A percentile compares a stretch with the other conserved stretches of the same genome.
phyloP scores from a whole-genome alignment of 2,329 filamentous ascomycete species.

The Neophaeococcomyces mojaviensis region DNA sequence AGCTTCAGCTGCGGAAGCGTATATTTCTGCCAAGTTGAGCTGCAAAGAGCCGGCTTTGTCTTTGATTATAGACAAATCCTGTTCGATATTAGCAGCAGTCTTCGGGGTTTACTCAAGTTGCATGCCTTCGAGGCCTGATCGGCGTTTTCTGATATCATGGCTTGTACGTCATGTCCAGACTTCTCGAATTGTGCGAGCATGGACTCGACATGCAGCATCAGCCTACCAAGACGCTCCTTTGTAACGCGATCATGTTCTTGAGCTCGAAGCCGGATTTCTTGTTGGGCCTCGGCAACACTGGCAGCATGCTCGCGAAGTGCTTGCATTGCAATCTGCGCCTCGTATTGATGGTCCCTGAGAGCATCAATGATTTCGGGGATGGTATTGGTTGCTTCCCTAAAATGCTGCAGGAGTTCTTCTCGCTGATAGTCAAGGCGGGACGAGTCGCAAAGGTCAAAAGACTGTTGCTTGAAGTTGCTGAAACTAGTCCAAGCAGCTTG shows the following conservation, averaged over 20 bases:
- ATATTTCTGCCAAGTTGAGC: conserved; percentile 4
- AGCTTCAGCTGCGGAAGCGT: conserved; percentile 4
- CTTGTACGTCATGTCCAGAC: conserved; percentile 48
- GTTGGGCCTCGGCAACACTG: background rate
- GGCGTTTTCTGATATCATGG: background rate
- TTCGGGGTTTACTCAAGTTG: background rate
- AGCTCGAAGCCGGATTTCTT: background rate
- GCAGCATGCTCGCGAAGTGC: background rate
- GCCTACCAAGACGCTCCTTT: background rate
- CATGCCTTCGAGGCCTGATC: conserved; percentile 1
- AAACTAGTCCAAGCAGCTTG: conserved; percentile 5
- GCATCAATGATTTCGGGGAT: conserved; percentile 6
- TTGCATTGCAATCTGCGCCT: background rate
- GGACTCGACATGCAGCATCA: conserved; percentile 27
- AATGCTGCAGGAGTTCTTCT: conserved; percentile 7
- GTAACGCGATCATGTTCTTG: background rate
- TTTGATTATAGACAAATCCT: conserved; percentile 2
- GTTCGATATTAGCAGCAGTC: background rate
- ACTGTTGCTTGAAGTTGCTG: conserved; percentile 4
- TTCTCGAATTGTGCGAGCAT: conserved; percentile 47
- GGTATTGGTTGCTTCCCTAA: conserved; percentile 2
- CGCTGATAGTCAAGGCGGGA: conserved; percentile 8
- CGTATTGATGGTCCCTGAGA: conserved; percentile 3
- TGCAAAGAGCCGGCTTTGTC: background rate
- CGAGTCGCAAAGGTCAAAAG: conserved; percentile 6